phyloP scores from a whole-genome alignment of 768 basidiomycete species.

The Suillus ampliporus region DNA sequence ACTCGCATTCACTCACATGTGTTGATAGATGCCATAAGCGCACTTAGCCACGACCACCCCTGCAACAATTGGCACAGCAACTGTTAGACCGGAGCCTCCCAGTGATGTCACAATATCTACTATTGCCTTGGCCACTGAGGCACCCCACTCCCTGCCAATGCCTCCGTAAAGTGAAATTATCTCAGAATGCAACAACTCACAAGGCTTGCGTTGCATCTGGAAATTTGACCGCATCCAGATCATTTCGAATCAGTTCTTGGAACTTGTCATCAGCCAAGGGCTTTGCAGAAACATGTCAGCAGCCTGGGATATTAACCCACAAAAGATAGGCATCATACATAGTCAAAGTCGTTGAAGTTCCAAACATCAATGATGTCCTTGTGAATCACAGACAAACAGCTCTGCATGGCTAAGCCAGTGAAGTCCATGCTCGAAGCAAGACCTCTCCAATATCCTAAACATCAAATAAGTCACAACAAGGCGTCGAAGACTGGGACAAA shows the following conservation, averaged over 20 bases:
- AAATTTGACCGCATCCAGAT: constrained; percentile 4
- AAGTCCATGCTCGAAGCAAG: constrained; percentile 20
- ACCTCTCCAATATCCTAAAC: constrained; percentile 24
- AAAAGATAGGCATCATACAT: background rate
- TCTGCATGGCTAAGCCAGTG: constrained; percentile 8
- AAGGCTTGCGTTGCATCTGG: background rate
- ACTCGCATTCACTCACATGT: constrained; percentile 1
- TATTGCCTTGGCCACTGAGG: constrained; percentile 4
- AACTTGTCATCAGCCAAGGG: constrained; percentile 10
- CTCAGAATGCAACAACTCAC: constrained; percentile 5
- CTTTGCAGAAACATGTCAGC: background rate
- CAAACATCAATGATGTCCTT: constrained; percentile 22
- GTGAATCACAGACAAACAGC: constrained; percentile 23
- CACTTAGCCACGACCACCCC: constrained; percentile 3
- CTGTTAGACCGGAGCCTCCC: constrained; percentile 1
- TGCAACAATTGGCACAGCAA: constrained; percentile 10
- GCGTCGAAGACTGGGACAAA: too few species aligned
- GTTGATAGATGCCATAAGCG: constrained; percentile 8
- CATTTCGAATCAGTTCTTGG: constrained; percentile 7
- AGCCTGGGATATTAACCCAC: background rate
- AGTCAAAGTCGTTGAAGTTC: constrained; percentile 20
- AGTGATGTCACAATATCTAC: background rate
- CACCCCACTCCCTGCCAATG: constrained; percentile 4
- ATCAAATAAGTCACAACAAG: background rate
- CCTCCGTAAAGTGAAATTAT: background rate